Percentiles rank a stretch among this genome's conserved stretches.
These are phyloP conservation scores for Reutealis trisperma DNA, from an alignment of 345 rosid species.

Conservation along the genomic window DNA sequence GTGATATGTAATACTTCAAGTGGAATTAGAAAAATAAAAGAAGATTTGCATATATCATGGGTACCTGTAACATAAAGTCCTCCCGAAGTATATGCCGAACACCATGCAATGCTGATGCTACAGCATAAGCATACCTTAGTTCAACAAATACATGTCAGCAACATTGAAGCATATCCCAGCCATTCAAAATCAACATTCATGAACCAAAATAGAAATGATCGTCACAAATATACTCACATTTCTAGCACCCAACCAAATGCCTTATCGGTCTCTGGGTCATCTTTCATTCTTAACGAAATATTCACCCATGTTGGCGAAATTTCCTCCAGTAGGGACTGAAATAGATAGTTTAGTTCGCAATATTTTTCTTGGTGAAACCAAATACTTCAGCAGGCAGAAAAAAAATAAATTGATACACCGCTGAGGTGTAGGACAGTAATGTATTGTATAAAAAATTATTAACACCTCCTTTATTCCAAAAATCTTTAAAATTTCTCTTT, in stretches of 20 bases:
- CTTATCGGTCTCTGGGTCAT: conserved; percentile 92
- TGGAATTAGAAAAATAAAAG: neutral
- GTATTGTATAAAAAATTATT: neutral
- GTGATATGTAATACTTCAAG: conserved; percentile 12
- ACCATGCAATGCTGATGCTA: conserved; percentile 95
- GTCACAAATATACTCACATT: conserved; percentile 60
- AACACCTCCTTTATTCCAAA: neutral
- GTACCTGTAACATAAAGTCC: conserved; percentile 98
- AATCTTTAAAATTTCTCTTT: neutral
- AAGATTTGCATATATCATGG: conserved; percentile 13
- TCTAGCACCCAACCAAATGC: conserved; percentile 98
- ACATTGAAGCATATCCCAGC: conserved; percentile 3
- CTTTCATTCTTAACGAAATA: conserved; percentile 86
- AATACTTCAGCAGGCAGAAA: neutral
- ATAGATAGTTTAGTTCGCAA: conserved; percentile 10
- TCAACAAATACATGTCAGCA: conserved; percentile 21
- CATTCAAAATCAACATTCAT: conserved; percentile 9
- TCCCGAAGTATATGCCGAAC: conserved; percentile 78
- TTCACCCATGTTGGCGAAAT: conserved; percentile 99
- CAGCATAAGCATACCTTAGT: conserved; percentile 93
- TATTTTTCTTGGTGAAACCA: neutral
- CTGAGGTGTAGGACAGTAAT: neutral
- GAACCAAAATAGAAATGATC: conserved; percentile 17
- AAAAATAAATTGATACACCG: neutral
- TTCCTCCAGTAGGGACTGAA: conserved; percentile 69